Evolutionary conservation across 352 stramenopile genomes (phyloP).

Genomic region (Phytophthora cactorum): DNA sequence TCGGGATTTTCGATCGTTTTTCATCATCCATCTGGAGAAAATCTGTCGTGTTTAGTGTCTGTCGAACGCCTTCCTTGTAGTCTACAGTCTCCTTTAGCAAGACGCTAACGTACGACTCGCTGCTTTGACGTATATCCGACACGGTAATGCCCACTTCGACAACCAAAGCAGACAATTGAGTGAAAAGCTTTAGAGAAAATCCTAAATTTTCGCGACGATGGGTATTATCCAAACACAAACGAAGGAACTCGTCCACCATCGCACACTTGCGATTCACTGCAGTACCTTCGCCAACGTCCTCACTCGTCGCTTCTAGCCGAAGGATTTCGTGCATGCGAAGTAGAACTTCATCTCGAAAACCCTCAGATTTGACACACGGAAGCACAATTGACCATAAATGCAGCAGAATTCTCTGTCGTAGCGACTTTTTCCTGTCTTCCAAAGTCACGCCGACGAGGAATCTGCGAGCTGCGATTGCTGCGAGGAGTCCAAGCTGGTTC

Average conservation of each 20-base stretch:
- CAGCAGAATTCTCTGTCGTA: constrained; percentile 44
- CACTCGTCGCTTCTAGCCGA: constrained; percentile 22
- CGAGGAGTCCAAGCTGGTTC: constrained; percentile 39
- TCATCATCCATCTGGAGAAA: constrained; percentile 21
- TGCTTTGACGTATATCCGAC: neutral
- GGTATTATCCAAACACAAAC: constrained; percentile 37
- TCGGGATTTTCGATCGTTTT: constrained; percentile 16
- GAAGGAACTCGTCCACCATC: constrained; percentile 33
- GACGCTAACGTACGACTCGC: constrained; percentile 17
- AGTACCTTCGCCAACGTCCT: constrained; percentile 1
- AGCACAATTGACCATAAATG: constrained; percentile 51
- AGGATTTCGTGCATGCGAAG: constrained; percentile 47
- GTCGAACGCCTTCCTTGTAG: constrained; percentile 31
- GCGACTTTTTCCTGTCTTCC: constrained; percentile 8
- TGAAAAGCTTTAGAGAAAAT: constrained; percentile 45
- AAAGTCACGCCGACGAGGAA: constrained; percentile 10
- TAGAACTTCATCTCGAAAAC: constrained; percentile 42
- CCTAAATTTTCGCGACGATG: constrained; percentile 14
- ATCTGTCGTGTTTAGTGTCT: constrained; percentile 1
- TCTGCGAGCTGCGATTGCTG: constrained; percentile 39
- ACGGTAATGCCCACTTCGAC: constrained; percentile 25
- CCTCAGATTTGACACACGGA: constrained; percentile 16
- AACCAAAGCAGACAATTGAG: constrained; percentile 40
- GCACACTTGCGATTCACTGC: neutral
- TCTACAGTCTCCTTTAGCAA: constrained; percentile 35